Base-by-base conservation (phyloP, 768 basidiomycete species). In the Pseudohyphozyma bogoriensis region DNA sequence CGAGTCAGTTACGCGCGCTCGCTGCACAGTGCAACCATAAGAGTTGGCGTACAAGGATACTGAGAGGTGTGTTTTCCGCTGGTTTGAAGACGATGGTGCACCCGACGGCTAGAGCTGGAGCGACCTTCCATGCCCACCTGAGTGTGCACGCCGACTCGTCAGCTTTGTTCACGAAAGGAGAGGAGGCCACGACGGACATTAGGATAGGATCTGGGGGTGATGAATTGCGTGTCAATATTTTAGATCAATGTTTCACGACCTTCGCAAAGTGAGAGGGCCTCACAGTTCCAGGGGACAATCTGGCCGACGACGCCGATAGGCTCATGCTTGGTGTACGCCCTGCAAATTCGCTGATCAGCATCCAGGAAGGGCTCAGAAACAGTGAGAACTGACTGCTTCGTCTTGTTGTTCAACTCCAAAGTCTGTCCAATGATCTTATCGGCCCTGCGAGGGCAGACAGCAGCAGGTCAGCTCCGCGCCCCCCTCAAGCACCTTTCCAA, bases 41-140 rank as follows among this genome's bases (percentile, higher is more conserved):
- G 11, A 12, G 24, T 28, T 13, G 24, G 39, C 51, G 22, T 55
- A 59, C 24, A 22, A 58, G 60, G 45, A 58, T 54, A 51, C 52
- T 60, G 36, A 60, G 33, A 29, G 55, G 52, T 39, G 66, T 67
- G 32, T 55, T 35, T 31, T 67, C 66, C 16, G 87, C 90, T 4
- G 91, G 88, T 74, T 95, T 95, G 84, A 96, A 86, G 69, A 96
- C 85, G 70, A 93, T 85, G 35, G 87, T 87, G 75, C 89, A 91
- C 40, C 92, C 90, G 15, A 47, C 37, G 33, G 32, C 31, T 58
- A 96, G 80, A 15, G 91, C 91, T 9, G 92, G 92, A 12, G 86
- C 90, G 49, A 93, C 82, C 75, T 96, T 95, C 90, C 90, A 92
- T 0, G 47, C 40, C 18, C 18, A 42, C 40, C 40, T 42, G 40